Evolutionary conservation across 306 rosid species (phyloP).

Genomic region (Malus sylvestris): DNA sequence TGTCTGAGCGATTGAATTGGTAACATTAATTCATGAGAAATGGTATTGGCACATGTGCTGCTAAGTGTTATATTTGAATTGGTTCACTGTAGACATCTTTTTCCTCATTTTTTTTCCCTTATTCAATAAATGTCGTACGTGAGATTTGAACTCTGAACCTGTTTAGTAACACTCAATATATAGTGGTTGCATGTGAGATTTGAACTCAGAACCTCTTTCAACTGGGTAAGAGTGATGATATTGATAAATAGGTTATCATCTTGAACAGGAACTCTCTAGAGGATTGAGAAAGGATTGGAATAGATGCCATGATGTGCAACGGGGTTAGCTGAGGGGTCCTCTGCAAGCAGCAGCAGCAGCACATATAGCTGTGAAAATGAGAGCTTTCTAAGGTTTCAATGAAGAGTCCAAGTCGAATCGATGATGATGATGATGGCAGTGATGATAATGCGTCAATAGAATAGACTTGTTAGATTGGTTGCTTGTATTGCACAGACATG

Average conservation of each 20-base stretch:
- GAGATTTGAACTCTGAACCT: neutral
- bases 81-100: neutral
- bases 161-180: neutral
- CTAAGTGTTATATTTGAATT: neutral
- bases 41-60: neutral
- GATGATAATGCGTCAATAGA: slow-evolving; percentile 31
- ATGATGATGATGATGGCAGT: slow-evolving; percentile 1
- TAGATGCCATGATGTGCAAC: slow-evolving; percentile 1
- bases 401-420: slow-evolving; percentile 54
- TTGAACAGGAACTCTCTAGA: slow-evolving; percentile 33
- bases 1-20: slow-evolving; percentile 8
- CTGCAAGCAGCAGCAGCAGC: neutral
- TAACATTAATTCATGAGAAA: neutral
- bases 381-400: slow-evolving; percentile 15
- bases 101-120: neutral
- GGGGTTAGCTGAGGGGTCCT: neutral
- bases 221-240: neutral
- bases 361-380: neutral
- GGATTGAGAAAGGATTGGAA: slow-evolving; percentile 24
- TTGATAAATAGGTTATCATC: slow-evolving; percentile 25
- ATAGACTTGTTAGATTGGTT: slow-evolving; percentile 44
- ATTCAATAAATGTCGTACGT: neutral
- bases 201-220: neutral
- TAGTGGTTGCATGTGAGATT: too few species aligned
- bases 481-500: slow-evolving; percentile 44